These are phyloP conservation scores for Acanthamoeba sp. DNA, from an alignment of 208 protist species.

Conservation along the genomic window DNA sequence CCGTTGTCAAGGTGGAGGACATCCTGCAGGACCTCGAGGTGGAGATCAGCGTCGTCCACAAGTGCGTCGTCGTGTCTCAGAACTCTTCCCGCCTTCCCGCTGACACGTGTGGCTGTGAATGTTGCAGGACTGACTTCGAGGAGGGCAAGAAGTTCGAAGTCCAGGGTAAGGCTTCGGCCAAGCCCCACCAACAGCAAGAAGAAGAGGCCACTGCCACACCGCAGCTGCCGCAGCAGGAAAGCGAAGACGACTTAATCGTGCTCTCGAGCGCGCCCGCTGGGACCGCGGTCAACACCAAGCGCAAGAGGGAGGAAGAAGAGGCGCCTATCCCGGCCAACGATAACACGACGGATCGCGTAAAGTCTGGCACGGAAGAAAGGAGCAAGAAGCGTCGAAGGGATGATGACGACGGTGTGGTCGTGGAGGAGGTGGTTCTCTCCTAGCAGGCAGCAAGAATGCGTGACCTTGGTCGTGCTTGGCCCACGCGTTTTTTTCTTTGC, in stretches of 20 bases:
- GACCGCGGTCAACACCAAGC: not conserved
- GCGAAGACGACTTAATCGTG: constrained; percentile 4
- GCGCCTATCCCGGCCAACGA: not conserved
- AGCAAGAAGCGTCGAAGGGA: not conserved
- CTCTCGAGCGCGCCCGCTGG: not conserved
- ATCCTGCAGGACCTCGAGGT: constrained; percentile 23
- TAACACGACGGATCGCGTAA: not conserved
- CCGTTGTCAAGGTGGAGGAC: constrained; percentile 65
- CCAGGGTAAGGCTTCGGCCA: constrained; percentile 1
- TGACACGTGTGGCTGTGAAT: not conserved
- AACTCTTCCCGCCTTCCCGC: not conserved
- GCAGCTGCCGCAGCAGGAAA: not conserved
- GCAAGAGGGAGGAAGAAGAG: not conserved
- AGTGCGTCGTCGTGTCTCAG: not conserved
- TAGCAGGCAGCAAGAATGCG: too few species aligned
- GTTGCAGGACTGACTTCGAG: not conserved
- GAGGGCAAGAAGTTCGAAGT: constrained; percentile 50
- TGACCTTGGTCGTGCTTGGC: too few species aligned
- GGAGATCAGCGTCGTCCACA: constrained; percentile 37
- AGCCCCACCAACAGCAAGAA: not conserved
- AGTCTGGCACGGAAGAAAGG: not conserved
- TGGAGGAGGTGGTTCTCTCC: too few species aligned
- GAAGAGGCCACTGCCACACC: not conserved
- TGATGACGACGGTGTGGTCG: not conserved
- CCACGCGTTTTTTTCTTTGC: too few species aligned